Evolutionary conservation across 1,284 basidiomycete species (phyloP), one percentile per base, ranked within the genome.

Genomic region (Cryptococcus maquisensis): DNA sequence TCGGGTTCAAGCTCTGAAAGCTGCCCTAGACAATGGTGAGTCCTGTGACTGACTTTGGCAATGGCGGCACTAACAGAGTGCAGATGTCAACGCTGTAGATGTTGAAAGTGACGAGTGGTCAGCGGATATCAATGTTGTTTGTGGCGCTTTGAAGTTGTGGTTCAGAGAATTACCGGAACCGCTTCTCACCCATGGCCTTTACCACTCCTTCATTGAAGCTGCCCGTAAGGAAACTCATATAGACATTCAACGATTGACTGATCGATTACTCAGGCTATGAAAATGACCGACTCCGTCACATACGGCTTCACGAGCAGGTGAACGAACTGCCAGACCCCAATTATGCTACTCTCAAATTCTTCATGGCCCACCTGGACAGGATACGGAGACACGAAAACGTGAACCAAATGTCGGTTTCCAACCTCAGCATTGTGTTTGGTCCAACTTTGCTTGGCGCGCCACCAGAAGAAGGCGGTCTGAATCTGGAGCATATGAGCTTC

Each of bases 251-350:
- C n/a, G 4, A 26, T 36, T 32, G 35, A 15, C 42, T 52, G 40
- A 37, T n/a, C 36, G 18, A 24, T 39, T 8, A 36, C 16, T 9
- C 48, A 94, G 92, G 87, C 70, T 90, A 92, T 63, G 93, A 97
- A 50, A 94, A 95, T 67, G 90, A 95, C 65, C 83, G 94, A 51
- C 77, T 97, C 62, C 83, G 94, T 59, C 94, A 98, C 68, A 97
- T 98, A 62, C 83, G 93, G 48, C 78, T 98, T 55, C 95, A 99
- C 68, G 95, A 98, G 72, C 85, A 90, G 50, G 94, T 99, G 47
- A 98, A 99, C 70, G 94, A 97, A 64, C 81, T 99, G 49, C 96
- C 95, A 3, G 95, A 99, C 77, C 84, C 96, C 13, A 97, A 98
- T 76, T 99, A 99, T 69, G 91, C 96, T 1, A 97, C 95, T 1